A percentile compares a stretch with the other conserved stretches of the same genome.
These are phyloP conservation scores for Alternaria atra DNA, from an alignment of 2,329 filamentous ascomycete species.

Conservation along the genomic window DNA sequence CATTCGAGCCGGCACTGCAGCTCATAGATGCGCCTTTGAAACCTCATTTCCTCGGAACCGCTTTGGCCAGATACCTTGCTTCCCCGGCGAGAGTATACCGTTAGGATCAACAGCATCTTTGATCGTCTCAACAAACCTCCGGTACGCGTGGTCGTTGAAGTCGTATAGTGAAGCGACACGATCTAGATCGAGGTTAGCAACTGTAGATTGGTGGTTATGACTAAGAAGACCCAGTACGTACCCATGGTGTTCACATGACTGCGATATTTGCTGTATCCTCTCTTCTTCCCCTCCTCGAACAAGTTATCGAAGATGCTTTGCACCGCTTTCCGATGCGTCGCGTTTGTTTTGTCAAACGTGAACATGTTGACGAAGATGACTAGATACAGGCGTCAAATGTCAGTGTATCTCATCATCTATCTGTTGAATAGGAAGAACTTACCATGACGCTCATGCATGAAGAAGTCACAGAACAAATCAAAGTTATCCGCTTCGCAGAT, in stretches of 20 bases:
- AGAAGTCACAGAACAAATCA: slow-evolving; percentile 60
- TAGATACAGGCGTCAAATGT: not conserved
- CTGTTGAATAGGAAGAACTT: not conserved
- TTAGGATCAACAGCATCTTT: slow-evolving; percentile 47
- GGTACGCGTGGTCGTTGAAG: slow-evolving; percentile 45
- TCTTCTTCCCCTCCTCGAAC: slow-evolving; percentile 40
- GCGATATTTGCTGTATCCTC: slow-evolving; percentile 44
- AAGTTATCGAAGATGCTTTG: slow-evolving; percentile 38
- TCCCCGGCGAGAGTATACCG: slow-evolving; percentile 43
- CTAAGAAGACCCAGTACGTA: slow-evolving; percentile 12
- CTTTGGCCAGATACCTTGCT: slow-evolving; percentile 45
- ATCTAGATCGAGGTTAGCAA: slow-evolving; percentile 24
- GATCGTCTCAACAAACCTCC: slow-evolving; percentile 43
- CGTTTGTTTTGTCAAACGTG: slow-evolving; percentile 57
- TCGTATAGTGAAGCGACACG: slow-evolving; percentile 43
- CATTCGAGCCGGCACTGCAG: not conserved
- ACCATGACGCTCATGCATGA: slow-evolving; percentile 58
- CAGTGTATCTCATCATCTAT: not conserved
- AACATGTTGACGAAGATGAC: slow-evolving; percentile 61
- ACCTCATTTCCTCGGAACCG: slow-evolving; percentile 33
- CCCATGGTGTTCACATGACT: slow-evolving; percentile 46
- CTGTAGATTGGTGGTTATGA: not conserved
- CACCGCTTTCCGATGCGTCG: slow-evolving; percentile 50
- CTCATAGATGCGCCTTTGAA: slow-evolving; percentile 36
- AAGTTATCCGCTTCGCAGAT: slow-evolving; percentile 56